Conservation (phyloP, 305 asterid species). For the Fraxinus velutina region DNA sequence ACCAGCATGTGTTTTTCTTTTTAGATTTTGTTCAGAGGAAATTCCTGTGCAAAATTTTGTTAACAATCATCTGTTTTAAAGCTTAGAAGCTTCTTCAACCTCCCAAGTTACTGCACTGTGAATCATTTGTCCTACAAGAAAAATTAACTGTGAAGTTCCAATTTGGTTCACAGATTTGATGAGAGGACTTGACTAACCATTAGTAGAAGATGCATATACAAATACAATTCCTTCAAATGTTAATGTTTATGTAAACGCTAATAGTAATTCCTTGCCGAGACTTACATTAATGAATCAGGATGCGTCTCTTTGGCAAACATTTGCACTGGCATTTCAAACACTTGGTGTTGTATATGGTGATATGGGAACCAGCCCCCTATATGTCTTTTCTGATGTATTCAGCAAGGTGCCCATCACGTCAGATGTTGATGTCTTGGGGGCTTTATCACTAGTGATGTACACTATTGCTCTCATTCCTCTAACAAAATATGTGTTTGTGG, state of each 20-base stretch:
- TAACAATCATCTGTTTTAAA: background rate
- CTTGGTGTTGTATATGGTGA: slow-evolving; percentile 98
- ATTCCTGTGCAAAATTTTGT: background rate
- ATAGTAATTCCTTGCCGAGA: background rate
- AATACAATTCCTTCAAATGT: background rate
- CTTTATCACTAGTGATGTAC: slow-evolving; percentile 79
- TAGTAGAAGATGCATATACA: background rate
- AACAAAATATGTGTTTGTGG: slow-evolving; percentile 79
- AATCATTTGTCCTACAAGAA: background rate
- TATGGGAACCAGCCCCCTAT: slow-evolving; percentile 94
- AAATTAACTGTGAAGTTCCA: background rate
- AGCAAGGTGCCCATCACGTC: slow-evolving; percentile 86
- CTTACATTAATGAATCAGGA: slow-evolving; percentile 43
- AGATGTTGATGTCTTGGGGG: slow-evolving; percentile 82
- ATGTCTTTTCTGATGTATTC: slow-evolving; percentile 83
- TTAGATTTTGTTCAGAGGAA: background rate
- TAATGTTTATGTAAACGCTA: background rate
- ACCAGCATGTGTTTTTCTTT: background rate
- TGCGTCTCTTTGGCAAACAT: slow-evolving; percentile 59
- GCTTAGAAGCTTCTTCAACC: background rate
- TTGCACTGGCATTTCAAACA: slow-evolving; percentile 85
- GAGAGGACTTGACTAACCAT: background rate
- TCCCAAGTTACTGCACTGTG: background rate
- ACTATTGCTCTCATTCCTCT: slow-evolving; percentile 88
- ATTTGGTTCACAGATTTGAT: background rate